Evolutionary conservation across 225 moss, liverwort and hornwort species (phyloP).

Genomic region (Sphagnum contortum): DNA sequence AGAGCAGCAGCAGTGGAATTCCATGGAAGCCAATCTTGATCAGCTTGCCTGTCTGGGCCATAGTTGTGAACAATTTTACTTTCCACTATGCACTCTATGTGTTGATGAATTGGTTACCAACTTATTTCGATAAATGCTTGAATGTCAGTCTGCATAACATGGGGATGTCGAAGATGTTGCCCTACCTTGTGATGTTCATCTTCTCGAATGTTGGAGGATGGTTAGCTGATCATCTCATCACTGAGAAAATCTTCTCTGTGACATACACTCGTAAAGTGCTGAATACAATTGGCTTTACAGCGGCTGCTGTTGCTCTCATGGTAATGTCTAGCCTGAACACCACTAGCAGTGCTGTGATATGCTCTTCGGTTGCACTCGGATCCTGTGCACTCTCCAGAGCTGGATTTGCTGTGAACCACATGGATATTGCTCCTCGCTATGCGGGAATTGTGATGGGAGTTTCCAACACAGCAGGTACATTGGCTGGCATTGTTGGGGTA

Average conservation of each 20-base stretch:
- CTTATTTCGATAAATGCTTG: constrained; percentile 85
- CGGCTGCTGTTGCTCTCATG: constrained; percentile 67
- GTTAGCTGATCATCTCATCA: constrained; percentile 77
- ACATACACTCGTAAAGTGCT: constrained; percentile 83
- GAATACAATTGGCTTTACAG: constrained; percentile 71
- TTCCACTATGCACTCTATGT: constrained; percentile 96
- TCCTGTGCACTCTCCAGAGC: constrained; percentile 83
- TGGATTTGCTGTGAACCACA: constrained; percentile 92
- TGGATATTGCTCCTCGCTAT: constrained; percentile 91
- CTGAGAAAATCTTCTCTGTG: constrained; percentile 60
- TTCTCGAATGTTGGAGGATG: constrained; percentile 93
- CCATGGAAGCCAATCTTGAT: constrained; percentile 80
- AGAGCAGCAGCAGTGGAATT: constrained; percentile 25
- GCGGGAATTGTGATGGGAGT: constrained; percentile 98
- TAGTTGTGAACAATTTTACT: constrained; percentile 96
- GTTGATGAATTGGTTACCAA: constrained; percentile 97
- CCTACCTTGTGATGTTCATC: constrained; percentile 93
- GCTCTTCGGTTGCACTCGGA: constrained; percentile 92
- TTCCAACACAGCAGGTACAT: constrained; percentile 91
- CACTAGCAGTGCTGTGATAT: constrained; percentile 65
- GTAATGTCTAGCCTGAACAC: constrained; percentile 78
- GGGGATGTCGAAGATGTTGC: constrained; percentile 86
- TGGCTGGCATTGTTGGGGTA: constrained; percentile 91
- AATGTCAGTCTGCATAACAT: constrained; percentile 68
- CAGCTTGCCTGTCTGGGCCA: constrained; percentile 88